A percentile compares a stretch with the other conserved stretches of the same genome.
Evolutionary conservation across 768 basidiomycete species (phyloP).

Genomic region (Guyanaporus albipodus): DNA sequence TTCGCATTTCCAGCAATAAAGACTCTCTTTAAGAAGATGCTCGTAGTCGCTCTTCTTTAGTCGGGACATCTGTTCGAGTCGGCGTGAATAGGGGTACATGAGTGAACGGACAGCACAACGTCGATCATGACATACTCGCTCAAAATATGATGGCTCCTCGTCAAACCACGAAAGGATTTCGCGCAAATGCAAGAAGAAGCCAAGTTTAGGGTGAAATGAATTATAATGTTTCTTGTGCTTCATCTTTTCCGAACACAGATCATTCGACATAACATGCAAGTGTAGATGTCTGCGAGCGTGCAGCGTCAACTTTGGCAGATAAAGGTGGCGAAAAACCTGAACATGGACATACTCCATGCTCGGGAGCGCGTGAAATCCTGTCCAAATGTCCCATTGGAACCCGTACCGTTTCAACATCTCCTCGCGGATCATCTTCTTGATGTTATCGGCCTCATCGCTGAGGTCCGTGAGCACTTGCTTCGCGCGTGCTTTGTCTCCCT

Average conservation of each 20-base stretch:
- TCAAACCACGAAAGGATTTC: constrained; percentile 84
- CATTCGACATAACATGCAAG: constrained; percentile 80
- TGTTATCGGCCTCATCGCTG: constrained; percentile 49
- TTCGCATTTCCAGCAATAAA: constrained; percentile 71
- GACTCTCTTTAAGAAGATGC: constrained; percentile 57
- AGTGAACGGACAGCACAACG: neutral
- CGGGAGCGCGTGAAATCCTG: constrained; percentile 81
- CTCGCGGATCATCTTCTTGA: constrained; percentile 60
- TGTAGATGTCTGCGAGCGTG: constrained; percentile 61
- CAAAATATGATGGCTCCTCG: constrained; percentile 52
- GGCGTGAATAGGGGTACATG: neutral
- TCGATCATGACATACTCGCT: constrained; percentile 37
- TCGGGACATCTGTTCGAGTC: constrained; percentile 44
- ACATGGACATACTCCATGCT: constrained; percentile 71
- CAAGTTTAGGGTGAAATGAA: constrained; percentile 79
- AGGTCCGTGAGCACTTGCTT: constrained; percentile 51
- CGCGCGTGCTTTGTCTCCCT: constrained; percentile 49
- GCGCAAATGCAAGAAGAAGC: constrained; percentile 76
- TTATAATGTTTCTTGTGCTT: constrained; percentile 92
- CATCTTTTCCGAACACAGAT: constrained; percentile 62
- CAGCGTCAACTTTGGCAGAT: neutral
- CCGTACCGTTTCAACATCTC: constrained; percentile 79
- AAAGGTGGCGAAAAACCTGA: neutral
- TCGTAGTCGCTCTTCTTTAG: constrained; percentile 56
- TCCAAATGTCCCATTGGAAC: constrained; percentile 73